Conservation (phyloP, 441 rosid species). For the Geranium incanum region DNA sequence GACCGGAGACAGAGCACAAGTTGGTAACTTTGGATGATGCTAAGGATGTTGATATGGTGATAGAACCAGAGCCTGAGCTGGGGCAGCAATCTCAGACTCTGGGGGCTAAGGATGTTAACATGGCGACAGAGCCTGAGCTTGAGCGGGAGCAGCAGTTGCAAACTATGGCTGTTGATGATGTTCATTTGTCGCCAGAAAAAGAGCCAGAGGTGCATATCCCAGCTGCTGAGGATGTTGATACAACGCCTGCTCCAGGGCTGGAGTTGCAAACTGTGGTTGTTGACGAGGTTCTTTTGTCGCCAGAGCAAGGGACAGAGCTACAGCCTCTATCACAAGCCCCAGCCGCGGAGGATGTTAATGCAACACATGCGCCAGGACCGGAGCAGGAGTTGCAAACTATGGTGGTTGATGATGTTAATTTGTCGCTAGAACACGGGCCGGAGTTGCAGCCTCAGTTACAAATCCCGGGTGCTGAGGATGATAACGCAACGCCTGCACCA, state of each 20-base stretch:
- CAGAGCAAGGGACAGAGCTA: not conserved
- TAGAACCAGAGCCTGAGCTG: no score
- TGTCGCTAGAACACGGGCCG: not conserved
- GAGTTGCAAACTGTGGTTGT: not conserved
- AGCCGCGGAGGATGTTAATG: not conserved
- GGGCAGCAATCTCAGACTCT: no score
- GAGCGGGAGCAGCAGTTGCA: no score
- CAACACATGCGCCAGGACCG: not conserved
- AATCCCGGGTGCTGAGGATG: not conserved
- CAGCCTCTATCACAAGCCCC: not conserved
- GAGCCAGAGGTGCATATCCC: not conserved
- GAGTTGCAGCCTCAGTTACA: not conserved
- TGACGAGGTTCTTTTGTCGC: not conserved
- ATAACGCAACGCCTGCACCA: not conserved
- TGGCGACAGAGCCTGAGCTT: no score
- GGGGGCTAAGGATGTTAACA: no score
- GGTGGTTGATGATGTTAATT: not conserved
- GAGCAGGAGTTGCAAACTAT: not conserved
- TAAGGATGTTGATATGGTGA: no score
- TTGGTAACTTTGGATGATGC: no score
- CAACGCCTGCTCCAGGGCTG: not conserved
- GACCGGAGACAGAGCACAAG: no score
- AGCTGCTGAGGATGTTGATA: not conserved
- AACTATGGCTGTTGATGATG: no score
- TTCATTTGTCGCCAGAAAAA: not conserved